Conservation (phyloP, 2,329 filamentous ascomycete species). For the Trichoderma endophyticum region DNA sequence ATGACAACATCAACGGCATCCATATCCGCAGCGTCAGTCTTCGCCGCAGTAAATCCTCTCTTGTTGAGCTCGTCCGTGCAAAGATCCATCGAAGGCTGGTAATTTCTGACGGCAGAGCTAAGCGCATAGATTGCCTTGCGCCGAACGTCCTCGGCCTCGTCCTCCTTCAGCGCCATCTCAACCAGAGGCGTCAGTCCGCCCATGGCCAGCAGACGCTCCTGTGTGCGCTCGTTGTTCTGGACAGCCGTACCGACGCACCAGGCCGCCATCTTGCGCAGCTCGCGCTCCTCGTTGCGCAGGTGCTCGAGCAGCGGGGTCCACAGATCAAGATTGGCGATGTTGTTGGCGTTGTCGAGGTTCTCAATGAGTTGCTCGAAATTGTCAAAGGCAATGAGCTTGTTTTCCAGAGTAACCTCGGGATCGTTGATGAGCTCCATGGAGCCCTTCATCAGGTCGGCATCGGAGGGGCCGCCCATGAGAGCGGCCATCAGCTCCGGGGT, state of each 20-base stretch:
- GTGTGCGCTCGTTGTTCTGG: conserved; percentile 86
- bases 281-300: conserved; percentile 64
- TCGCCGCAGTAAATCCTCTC: conserved; percentile 52
- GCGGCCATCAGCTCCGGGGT: conserved; percentile 68
- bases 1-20: conserved; percentile 76
- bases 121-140: conserved; percentile 89
- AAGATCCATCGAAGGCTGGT: conserved; percentile 74
- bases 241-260: conserved; percentile 94
- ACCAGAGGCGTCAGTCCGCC: conserved; percentile 71
- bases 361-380: conserved; percentile 94
- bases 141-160: conserved; percentile 61
- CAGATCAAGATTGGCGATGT: conserved; percentile 72
- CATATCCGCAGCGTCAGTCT: conserved; percentile 84
- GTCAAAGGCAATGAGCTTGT: conserved; percentile 83
- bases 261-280: conserved; percentile 81
- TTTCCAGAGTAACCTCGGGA: conserved; percentile 64
- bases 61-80: conserved; percentile 61
- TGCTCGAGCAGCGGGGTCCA: conserved; percentile 78
- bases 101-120: conserved; percentile 83
- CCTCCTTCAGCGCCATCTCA: conserved; percentile 57
- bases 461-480: conserved; percentile 80
- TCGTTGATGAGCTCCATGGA: conserved; percentile 73
- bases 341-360: conserved; percentile 94
- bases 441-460: conserved; percentile 87
- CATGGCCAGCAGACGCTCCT: conserved; percentile 63